Percentiles rank a stretch among this genome's conserved stretches.
phyloP scores from a whole-genome alignment of 805 yeast species.

The Starmerella cellae region DNA sequence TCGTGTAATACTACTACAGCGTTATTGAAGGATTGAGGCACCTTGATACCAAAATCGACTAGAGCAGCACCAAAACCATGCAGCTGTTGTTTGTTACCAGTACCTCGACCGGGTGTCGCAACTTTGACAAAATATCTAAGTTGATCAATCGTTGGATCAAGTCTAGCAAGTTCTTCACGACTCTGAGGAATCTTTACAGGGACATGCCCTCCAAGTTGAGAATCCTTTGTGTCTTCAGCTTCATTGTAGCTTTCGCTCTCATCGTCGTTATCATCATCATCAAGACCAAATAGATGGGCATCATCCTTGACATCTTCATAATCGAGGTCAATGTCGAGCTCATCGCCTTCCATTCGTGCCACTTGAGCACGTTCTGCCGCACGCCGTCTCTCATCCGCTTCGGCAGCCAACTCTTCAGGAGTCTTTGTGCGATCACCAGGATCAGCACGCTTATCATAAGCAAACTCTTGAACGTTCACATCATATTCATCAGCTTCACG shows the following conservation, averaged over 20 bases:
- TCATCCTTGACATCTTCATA: conserved; percentile 29
- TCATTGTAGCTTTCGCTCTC: conserved; percentile 32
- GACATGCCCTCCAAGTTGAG: background rate
- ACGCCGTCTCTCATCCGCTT: conserved; percentile 24
- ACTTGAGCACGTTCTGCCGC: conserved; percentile 28
- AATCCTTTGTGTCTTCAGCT: conserved; percentile 19
- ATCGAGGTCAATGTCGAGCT: conserved; percentile 27
- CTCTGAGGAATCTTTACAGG: conserved; percentile 8
- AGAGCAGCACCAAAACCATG: conserved; percentile 50
- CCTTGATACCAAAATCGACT: conserved; percentile 38
- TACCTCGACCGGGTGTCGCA: conserved; percentile 64
- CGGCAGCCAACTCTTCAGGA: conserved; percentile 30
- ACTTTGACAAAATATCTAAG: conserved; percentile 44
- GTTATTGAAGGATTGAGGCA: conserved; percentile 25
- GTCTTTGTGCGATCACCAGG: conserved; percentile 34
- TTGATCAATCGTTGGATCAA: conserved; percentile 8
- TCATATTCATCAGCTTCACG: conserved; percentile 21
- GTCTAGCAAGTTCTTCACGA: conserved; percentile 1
- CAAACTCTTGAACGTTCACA: conserved; percentile 28
- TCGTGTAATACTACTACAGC: conserved; percentile 32
- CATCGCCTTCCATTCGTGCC: conserved; percentile 30
- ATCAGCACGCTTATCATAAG: conserved; percentile 31
- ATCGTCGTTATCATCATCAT: conserved; percentile 27
- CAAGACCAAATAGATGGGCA: conserved; percentile 29
- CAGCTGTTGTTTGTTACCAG: conserved; percentile 67